These are phyloP conservation scores for Spathaspora gorwiae DNA, from an alignment of 805 yeast genomes.

Conservation along the genomic window DNA sequence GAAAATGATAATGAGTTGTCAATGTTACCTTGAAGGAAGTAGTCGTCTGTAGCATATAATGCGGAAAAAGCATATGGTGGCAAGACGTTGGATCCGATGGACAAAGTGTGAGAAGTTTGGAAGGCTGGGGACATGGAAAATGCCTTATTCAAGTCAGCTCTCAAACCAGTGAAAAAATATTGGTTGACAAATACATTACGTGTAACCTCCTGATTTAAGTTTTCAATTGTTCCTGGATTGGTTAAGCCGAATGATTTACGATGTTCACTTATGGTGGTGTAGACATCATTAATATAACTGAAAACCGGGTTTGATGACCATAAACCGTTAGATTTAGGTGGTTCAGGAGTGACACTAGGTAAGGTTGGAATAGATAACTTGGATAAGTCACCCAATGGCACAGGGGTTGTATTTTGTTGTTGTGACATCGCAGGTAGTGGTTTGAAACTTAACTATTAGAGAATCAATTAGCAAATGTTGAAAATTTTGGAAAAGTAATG, in stretches of 20 bases:
- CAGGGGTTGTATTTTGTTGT: background rate
- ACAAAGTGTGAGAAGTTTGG: constrained; percentile 92
- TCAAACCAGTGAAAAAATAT: constrained; percentile 88
- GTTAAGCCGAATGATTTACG: constrained; percentile 75
- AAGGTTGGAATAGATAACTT: constrained; percentile 41
- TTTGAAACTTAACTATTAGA: no score
- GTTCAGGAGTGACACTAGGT: constrained; percentile 52
- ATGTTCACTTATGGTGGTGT: constrained; percentile 67
- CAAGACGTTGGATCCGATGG: constrained; percentile 77
- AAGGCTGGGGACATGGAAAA: constrained; percentile 89
- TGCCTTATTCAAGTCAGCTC: constrained; percentile 93
- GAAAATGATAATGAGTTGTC: constrained; percentile 82
- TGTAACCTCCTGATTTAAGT: constrained; percentile 86
- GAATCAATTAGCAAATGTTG: no score
- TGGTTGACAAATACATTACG: constrained; percentile 89
- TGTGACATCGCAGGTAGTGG: background rate
- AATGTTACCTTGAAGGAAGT: constrained; percentile 85
- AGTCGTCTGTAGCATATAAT: constrained; percentile 78
- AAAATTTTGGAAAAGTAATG: no score
- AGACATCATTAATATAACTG: constrained; percentile 72
- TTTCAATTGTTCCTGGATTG: constrained; percentile 94
- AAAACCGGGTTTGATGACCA: constrained; percentile 84
- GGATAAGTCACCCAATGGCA: constrained; percentile 1
- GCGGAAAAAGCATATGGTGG: constrained; percentile 92
- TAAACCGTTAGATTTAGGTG: constrained; percentile 52